Percentiles rank a stretch among this genome's conserved stretches.
phyloP scores from a whole-genome alignment of 2,329 filamentous ascomycete genomes.

The Aureobasidium zeae region DNA sequence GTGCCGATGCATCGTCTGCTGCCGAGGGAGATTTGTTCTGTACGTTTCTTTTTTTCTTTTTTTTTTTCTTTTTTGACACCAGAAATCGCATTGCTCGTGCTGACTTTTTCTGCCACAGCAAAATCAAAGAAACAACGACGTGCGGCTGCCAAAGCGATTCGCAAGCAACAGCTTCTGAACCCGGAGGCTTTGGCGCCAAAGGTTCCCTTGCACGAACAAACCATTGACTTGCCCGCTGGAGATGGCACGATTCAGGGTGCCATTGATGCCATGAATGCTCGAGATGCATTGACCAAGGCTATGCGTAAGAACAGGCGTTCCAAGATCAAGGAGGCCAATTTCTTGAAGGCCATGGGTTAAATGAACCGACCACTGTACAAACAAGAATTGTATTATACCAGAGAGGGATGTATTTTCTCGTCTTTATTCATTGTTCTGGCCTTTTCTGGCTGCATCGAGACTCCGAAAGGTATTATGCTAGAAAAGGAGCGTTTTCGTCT shows the following conservation, averaged over 20 bases:
- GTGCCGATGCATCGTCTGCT: slow-evolving; percentile 38
- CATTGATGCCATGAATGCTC: slow-evolving; percentile 39
- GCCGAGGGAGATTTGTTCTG: slow-evolving; percentile 68
- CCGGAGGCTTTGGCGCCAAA: slow-evolving; percentile 52
- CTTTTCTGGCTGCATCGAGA: too few species aligned
- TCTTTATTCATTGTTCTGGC: too few species aligned
- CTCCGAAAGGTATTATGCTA: too few species aligned
- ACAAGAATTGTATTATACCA: not conserved
- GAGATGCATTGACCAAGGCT: slow-evolving; percentile 57
- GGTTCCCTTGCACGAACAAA: slow-evolving; percentile 68
- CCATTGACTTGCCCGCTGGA: slow-evolving; percentile 57
- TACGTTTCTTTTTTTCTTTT: slow-evolving; percentile 39
- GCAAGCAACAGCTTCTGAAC: slow-evolving; percentile 55
- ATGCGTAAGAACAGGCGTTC: slow-evolving; percentile 67
- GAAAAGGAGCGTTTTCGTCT: too few species aligned
- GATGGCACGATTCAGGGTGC: slow-evolving; percentile 41
- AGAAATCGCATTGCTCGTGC: not conserved
- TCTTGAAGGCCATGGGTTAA: slow-evolving; percentile 65
- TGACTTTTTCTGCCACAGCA: slow-evolving; percentile 41
- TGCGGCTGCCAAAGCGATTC: slow-evolving; percentile 57
- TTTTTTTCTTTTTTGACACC: not conserved
- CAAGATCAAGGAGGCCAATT: slow-evolving; percentile 77
- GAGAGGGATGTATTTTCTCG: not conserved
- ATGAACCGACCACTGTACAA: not conserved
- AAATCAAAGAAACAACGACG: slow-evolving; percentile 78